A percentile compares a stretch with the other conserved stretches of the same genome.
phyloP scores from a whole-genome alignment of 495 filamentous ascomycete genomes.

The Trichoderma parareesei region DNA sequence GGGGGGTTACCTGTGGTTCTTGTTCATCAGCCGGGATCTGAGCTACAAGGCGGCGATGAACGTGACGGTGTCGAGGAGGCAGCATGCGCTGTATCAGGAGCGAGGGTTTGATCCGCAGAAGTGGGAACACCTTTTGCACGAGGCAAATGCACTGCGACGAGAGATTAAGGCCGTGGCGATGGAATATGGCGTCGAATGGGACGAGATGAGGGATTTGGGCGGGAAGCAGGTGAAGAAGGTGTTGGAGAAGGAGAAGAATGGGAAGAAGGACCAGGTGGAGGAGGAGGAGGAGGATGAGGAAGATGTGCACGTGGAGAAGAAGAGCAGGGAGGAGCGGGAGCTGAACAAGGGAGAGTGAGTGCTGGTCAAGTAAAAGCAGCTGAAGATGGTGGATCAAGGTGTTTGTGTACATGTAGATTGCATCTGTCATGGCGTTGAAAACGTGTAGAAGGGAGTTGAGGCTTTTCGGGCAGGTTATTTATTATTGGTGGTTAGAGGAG shows the following conservation, averaged over 20 bases:
- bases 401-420: too few relatives aligned
- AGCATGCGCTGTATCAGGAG: slow-evolving; percentile 65
- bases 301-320: slow-evolving; percentile 37
- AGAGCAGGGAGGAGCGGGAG: slow-evolving; percentile 23
- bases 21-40: slow-evolving; percentile 87
- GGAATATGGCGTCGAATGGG: slow-evolving; percentile 93
- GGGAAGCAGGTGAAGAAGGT: slow-evolving; percentile 64
- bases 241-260: slow-evolving; percentile 49
- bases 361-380: too few relatives aligned
- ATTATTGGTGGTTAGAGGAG: too few relatives aligned
- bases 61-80: slow-evolving; percentile 70
- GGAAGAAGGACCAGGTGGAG: slow-evolving; percentile 25
- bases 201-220: slow-evolving; percentile 72
- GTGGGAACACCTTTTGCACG: slow-evolving; percentile 75
- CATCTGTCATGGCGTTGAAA: background rate
- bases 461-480: too few relatives aligned
- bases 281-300: slow-evolving; percentile 42
- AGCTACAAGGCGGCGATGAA: slow-evolving; percentile 79
- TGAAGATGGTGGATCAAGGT: too few relatives aligned
- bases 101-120: slow-evolving; percentile 65
- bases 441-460: background rate
- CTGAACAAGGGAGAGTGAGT: slow-evolving; percentile 13
- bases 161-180: slow-evolving; percentile 77
- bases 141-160: slow-evolving; percentile 66
- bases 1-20: slow-evolving; percentile 85